phyloP scores from a whole-genome alignment of 2,329 filamentous ascomycete genomes.

The Penicillium palitans region DNA sequence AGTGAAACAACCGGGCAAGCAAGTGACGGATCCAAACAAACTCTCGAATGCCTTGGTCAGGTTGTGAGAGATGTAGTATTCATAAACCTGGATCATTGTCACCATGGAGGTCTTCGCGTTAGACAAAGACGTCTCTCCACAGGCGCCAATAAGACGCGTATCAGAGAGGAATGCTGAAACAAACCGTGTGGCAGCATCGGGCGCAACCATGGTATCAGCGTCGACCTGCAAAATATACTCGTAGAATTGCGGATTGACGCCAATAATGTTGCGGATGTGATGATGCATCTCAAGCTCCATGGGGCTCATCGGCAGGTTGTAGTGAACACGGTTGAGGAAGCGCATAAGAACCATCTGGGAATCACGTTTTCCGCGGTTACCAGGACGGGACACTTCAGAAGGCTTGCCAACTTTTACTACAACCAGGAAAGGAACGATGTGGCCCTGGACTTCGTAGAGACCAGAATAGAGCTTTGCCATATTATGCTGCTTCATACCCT shows the following conservation, averaged over 20 bases:
- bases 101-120: slow-evolving; percentile 92
- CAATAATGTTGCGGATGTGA: slow-evolving; percentile 97
- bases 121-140: slow-evolving; percentile 88
- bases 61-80: slow-evolving; percentile 99
- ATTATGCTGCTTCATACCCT: slow-evolving; percentile 96
- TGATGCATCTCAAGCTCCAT: slow-evolving; percentile 98
- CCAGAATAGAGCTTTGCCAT: slow-evolving; percentile 99
- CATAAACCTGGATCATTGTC: slow-evolving; percentile 99
- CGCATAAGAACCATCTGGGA: slow-evolving; percentile 98
- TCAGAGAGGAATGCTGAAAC: slow-evolving; percentile 88
- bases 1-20: slow-evolving; percentile 96
- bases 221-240: slow-evolving; percentile 96
- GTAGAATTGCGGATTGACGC: slow-evolving; percentile 97
- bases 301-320: slow-evolving; percentile 94
- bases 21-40: slow-evolving; percentile 95
- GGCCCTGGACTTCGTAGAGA: slow-evolving; percentile 94
- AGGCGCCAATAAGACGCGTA: slow-evolving; percentile 88
- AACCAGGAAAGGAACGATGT: slow-evolving; percentile 96
- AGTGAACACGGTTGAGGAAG: slow-evolving; percentile 98
- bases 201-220: slow-evolving; percentile 90
- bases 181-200: slow-evolving; percentile 88
- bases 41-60: slow-evolving; percentile 95
- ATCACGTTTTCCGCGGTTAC: slow-evolving; percentile 98
- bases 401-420: slow-evolving; percentile 92
- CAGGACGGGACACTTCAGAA: slow-evolving; percentile 72